Evolutionary conservation across 305 asterid species (phyloP).

Genomic region (Coffea humblotiana): DNA sequence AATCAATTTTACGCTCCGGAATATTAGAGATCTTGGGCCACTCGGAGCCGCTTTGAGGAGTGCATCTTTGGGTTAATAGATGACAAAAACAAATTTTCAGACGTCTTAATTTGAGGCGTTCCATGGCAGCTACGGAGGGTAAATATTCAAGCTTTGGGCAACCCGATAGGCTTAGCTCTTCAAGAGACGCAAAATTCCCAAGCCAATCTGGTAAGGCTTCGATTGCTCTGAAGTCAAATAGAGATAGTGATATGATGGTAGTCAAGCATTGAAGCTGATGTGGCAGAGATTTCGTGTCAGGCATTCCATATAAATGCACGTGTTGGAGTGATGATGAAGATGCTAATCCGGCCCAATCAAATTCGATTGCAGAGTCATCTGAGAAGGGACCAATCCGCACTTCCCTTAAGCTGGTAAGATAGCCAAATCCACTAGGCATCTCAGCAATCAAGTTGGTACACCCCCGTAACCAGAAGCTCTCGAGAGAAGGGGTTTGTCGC

Average conservation of each 20-base stretch:
- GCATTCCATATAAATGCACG: not conserved
- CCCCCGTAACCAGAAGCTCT: accelerated
- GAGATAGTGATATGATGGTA: not conserved
- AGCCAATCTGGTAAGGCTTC: conserved; percentile 24
- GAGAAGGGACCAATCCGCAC: not conserved
- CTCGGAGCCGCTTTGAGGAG: no score
- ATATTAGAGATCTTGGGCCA: no score
- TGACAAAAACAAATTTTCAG: no score
- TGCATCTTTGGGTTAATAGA: no score
- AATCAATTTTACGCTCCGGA: no score
- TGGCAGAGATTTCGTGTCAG: not conserved
- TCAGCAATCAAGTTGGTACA: not conserved
- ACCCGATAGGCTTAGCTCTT: accelerated
- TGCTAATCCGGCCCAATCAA: not conserved
- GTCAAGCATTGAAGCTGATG: conserved; percentile 18
- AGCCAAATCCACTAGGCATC: not conserved
- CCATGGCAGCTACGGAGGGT: no score
- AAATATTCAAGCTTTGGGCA: no score
- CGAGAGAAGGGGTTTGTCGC: not conserved
- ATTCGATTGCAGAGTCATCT: not conserved
- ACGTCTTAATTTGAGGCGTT: no score
- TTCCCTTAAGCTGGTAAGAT: no score
- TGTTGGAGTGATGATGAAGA: conserved; percentile 1
- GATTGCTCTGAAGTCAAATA: not conserved
- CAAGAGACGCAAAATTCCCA: conserved; percentile 22